Evolutionary conservation across 75 land plant species (phyloP).

Genomic region (Ceratopteris richardii): DNA sequence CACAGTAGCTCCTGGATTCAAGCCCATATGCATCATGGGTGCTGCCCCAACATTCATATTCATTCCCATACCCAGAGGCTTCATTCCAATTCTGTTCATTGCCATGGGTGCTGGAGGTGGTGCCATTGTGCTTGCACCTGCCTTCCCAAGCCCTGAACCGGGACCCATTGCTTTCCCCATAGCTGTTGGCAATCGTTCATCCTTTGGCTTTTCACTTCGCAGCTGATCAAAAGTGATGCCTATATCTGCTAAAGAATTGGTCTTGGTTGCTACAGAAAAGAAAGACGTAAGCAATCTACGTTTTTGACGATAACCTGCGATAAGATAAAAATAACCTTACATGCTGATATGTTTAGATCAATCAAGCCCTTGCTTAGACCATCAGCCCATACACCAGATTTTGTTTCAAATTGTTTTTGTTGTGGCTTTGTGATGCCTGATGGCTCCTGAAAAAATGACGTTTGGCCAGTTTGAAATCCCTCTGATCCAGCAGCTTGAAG

Average conservation of each 20-base stretch:
- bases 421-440: too few relatives aligned
- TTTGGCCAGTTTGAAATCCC: too few relatives aligned
- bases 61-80: slow-evolving; percentile 19
- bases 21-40: slow-evolving; percentile 28
- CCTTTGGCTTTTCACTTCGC: slow-evolving; percentile 51
- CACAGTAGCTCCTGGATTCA: slow-evolving; percentile 36
- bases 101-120: slow-evolving; percentile 45
- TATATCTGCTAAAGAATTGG: slow-evolving; percentile 74
- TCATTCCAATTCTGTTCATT: slow-evolving; percentile 30
- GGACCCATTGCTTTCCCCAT: slow-evolving; percentile 99
- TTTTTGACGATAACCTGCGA: too few relatives aligned
- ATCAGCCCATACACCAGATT: slow-evolving; percentile 96
- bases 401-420: slow-evolving; percentile 60
- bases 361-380: slow-evolving; percentile 84
- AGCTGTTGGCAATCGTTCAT: slow-evolving; percentile 34
- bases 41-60: slow-evolving; percentile 25
- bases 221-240: slow-evolving; percentile 79
- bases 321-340: slow-evolving; percentile 41
- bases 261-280: slow-evolving; percentile 61
- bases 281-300: too few relatives aligned
- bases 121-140: slow-evolving; percentile 56
- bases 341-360: slow-evolving; percentile 87
- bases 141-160: slow-evolving; percentile 87
- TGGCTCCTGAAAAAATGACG: too few relatives aligned
- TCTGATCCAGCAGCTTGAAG: too few relatives aligned